Conservation (phyloP, 768 basidiomycete species). For the Termitomyces sp. region DNA sequence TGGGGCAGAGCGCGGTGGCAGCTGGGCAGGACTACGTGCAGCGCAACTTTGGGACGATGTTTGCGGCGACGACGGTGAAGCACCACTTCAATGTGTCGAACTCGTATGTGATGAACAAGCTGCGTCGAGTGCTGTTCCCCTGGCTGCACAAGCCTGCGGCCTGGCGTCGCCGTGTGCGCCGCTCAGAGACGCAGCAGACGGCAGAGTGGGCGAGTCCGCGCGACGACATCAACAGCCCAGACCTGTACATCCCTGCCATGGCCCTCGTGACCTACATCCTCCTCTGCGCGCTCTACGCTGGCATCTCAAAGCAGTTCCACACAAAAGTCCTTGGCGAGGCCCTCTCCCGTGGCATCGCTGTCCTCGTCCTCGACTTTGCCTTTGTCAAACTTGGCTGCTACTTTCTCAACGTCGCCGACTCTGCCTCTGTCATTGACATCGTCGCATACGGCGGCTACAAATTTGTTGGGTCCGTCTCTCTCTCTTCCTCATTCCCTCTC, state of each 20-base stretch:
- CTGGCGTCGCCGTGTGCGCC: conserved; percentile 44
- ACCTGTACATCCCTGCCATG: conserved; percentile 98
- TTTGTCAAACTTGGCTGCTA: conserved; percentile 92
- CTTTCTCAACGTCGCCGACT: conserved; percentile 78
- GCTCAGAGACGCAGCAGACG: conserved; percentile 59
- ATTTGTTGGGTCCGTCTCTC: conserved; percentile 78
- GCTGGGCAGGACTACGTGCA: conserved; percentile 96
- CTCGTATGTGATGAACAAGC: conserved; percentile 87
- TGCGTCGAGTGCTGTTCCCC: conserved; percentile 87
- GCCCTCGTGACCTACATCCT: conserved; percentile 94
- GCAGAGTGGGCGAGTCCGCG: conserved; percentile 81
- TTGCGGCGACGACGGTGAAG: conserved; percentile 12
- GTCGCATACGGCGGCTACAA: conserved; percentile 96
- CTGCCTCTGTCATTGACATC: conserved; percentile 69
- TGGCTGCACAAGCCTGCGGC: conserved; percentile 92
- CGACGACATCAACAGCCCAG: conserved; percentile 93
- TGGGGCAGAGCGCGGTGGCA: conserved; percentile 85
- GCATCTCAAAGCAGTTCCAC: conserved; percentile 77
- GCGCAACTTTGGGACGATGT: conserved; percentile 48
- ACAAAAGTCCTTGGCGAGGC: conserved; percentile 86
- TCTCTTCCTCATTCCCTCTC: background rate
- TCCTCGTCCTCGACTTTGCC: conserved; percentile 83
- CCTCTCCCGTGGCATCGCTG: conserved; percentile 77
- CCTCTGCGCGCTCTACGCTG: conserved; percentile 78
- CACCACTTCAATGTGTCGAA: conserved; percentile 86